Evolutionary conservation across 2,329 filamentous ascomycete species (phyloP), one percentile per base, ranked within the genome.

Genomic region (Beauveria pseudobassiana): DNA sequence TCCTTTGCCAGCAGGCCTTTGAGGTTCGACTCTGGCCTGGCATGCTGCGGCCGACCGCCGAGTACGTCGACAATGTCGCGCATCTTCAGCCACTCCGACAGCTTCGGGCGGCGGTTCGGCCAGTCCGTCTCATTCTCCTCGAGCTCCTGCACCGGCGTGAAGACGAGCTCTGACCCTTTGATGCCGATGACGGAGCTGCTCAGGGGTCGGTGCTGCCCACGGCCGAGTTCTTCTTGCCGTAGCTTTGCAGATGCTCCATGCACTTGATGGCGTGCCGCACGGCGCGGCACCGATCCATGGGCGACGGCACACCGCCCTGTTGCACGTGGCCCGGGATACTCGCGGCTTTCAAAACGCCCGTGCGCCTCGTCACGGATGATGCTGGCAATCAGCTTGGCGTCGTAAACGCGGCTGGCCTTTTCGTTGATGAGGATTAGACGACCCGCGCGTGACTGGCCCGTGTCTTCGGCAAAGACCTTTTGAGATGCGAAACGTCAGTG

Each of bases 401-500:
- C 90, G 80, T 97, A 98, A 18, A 93, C 93, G 69, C 83, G 87
- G 69, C 90, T 96, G 7, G 95, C 90, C 76, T 92, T 93, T 76
- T 99, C 95, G 75, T 98, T 98, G 73, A 96, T 87, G n/a, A 99
- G 85, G 65, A 99, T 96, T 64, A 98, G 84, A 67, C 96, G 93
- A 42, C 95, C 95, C 0, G 93, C 93, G 60, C 93, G 87, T 53
- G 88, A 91, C 74, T 95, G 90, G 62, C 95, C 95, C 70, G 87
- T 87, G 77, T 99, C 95, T 63, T 88, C 84, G 16, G 83, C 80
- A 76, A 99, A 99, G 62, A 91, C 88, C 18, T 93, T 81, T 93
- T 91, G 43, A 99, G 82, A 72, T 96, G 90, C 63, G 89, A 87
- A 68, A 99, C 96, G 70, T 99, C 95, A 5, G 87, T 83, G 49